Conservation (phyloP, 1,284 basidiomycete genomes). For the Pseudozyma sp. region DNA sequence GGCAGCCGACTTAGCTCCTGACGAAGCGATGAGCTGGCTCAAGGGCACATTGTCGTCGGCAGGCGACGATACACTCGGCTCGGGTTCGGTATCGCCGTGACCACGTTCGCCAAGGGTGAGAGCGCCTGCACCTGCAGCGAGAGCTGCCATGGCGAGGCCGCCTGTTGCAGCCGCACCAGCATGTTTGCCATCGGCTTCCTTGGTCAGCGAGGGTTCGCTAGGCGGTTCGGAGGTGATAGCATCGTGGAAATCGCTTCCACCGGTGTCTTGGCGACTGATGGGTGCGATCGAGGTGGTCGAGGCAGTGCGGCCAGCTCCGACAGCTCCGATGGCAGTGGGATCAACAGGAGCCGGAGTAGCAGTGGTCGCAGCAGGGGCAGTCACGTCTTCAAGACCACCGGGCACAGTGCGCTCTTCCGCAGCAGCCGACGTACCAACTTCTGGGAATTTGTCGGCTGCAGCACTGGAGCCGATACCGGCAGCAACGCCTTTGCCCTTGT, state of each 20-base stretch:
- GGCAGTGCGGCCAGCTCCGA: slow-evolving; percentile 26
- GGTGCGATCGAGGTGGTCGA: slow-evolving; percentile 46
- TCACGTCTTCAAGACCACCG: slow-evolving; percentile 39
- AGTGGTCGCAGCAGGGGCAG: slow-evolving; percentile 11
- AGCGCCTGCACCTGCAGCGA: slow-evolving; percentile 37
- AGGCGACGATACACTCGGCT: slow-evolving; percentile 19
- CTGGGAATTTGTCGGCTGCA: slow-evolving; percentile 39
- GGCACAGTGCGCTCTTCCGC: slow-evolving; percentile 33
- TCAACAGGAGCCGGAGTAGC: slow-evolving; percentile 32
- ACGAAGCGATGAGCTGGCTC: slow-evolving; percentile 34
- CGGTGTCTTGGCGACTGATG: slow-evolving; percentile 37
- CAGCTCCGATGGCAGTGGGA: slow-evolving; percentile 34
- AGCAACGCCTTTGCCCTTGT: slow-evolving; percentile 21
- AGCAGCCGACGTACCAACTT: slow-evolving; percentile 17
- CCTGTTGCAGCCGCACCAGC: slow-evolving; percentile 31
- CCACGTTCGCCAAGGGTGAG: slow-evolving; percentile 39
- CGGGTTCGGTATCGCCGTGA: slow-evolving; percentile 19
- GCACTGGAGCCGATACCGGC: slow-evolving; percentile 20
- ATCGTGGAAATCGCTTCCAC: slow-evolving; percentile 13
- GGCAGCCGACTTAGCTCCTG: slow-evolving; percentile 2
- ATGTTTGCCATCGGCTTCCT: slow-evolving; percentile 7
- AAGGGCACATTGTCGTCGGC: slow-evolving; percentile 49
- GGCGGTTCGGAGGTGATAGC: slow-evolving; percentile 1
- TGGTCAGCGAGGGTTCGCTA: slow-evolving; percentile 4
- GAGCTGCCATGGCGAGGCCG: slow-evolving; percentile 31